Base-by-base conservation (phyloP, 352 stramenopile genomes). In the Phytopythium ostracodes region DNA sequence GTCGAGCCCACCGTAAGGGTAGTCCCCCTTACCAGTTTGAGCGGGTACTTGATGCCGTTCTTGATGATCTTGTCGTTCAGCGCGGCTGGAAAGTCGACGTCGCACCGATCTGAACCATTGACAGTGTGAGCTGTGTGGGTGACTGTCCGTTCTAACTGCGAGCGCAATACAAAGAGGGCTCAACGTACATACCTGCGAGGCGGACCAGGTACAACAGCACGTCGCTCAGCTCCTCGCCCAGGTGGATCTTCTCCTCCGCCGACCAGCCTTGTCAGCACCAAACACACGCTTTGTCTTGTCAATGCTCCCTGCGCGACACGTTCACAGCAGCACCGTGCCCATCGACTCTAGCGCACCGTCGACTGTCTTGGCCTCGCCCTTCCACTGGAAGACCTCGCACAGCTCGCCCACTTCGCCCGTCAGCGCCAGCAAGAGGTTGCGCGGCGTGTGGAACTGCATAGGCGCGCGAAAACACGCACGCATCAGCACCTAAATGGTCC, bases 221-320 rank as follows among this genome's bases (percentile, higher is more conserved):
- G 75, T 98, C 95, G 15, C 92, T 95, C 17, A 98, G 76, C 73
- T 98, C 94, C 70, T 98, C 90, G 14, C 85, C 88, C 2, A 98
- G 61, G 55, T 97, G 91, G 42, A 89, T 82, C 4, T 84, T 61
- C 63, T 97, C 77, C 20, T 92, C 77, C 12, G 68, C 27, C 2
- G 65, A 72, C 77, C 70, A 91, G 25, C 77, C 81, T 81, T 61
- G 50, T n/a, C n/a, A n/a, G n/a, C n/a, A n/a, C n/a, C n/a, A n/a
- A n/a, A n/a, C n/a, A n/a, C n/a, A n/a, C n/a, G n/a, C n/a, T n/a
- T n/a, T n/a, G n/a, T n/a, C n/a, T 1, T 15, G 31, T 27, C 51
- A 40, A 44, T 57, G 1, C n/a, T n/a, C n/a, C 24, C 9, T 4
- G 38, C 6, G 15, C 14, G 17, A n/a, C 17, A n/a, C 38, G 38